phyloP scores from a whole-genome alignment of 768 basidiomycete genomes.

The Boletus fagicola region DNA sequence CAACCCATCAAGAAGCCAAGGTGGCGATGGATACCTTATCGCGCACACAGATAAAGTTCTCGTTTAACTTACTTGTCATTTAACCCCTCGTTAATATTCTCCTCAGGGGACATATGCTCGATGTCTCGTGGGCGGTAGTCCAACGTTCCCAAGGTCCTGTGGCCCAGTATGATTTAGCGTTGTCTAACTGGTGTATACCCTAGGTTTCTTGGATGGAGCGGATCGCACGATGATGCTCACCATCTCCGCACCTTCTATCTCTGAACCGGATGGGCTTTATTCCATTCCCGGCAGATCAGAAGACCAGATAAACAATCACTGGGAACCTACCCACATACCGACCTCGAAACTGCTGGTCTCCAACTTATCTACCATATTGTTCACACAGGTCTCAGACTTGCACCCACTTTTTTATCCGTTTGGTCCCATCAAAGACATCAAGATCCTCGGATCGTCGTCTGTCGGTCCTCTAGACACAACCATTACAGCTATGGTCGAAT shows the following conservation, averaged over 20 bases:
- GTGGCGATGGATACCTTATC: constrained; percentile 64
- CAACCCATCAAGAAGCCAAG: constrained; percentile 66
- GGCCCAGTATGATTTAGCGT: neutral
- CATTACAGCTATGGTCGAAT: constrained; percentile 64
- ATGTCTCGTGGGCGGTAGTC: constrained; percentile 86
- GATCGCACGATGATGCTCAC: constrained; percentile 69
- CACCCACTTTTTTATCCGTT: constrained; percentile 75
- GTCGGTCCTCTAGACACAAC: constrained; percentile 37
- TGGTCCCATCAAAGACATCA: constrained; percentile 63
- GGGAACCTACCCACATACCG: constrained; percentile 38
- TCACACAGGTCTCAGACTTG: constrained; percentile 64
- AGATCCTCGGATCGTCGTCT: constrained; percentile 41
- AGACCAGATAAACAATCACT: constrained; percentile 31
- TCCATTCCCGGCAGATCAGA: constrained; percentile 30
- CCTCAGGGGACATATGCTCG: constrained; percentile 66
- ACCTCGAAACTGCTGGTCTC: constrained; percentile 57
- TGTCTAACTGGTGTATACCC: constrained; percentile 3
- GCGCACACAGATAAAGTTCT: constrained; percentile 68
- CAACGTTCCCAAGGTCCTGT: constrained; percentile 74
- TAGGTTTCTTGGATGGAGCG: constrained; percentile 79
- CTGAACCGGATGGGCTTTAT: constrained; percentile 26
- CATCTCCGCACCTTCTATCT: constrained; percentile 38
- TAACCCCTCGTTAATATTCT: constrained; percentile 3
- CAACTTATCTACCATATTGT: constrained; percentile 64
- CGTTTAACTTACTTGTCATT: neutral